Percentiles rank a stretch among this genome's conserved stretches.
Evolutionary conservation across 202 grass and related monocot species (phyloP).

Genomic region (Zizania palustris): DNA sequence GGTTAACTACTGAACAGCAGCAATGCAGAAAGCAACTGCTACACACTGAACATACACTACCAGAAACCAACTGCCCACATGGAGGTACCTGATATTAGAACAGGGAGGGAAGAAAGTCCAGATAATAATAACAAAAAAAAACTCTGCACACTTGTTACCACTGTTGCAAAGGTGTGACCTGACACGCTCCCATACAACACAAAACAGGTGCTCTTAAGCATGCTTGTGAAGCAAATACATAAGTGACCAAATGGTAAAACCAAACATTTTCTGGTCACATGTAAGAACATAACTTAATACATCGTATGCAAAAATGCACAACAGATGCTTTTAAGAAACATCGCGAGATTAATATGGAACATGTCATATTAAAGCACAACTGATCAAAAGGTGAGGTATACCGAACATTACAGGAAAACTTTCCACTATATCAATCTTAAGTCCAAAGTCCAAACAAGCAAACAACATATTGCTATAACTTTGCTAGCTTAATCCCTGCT

Average conservation of each 20-base stretch:
- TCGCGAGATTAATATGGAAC: background rate
- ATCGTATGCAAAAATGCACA: background rate
- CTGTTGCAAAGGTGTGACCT: constrained; percentile 83
- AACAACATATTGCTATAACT: background rate
- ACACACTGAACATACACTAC: constrained; percentile 16
- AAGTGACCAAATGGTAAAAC: background rate
- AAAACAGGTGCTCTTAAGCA: constrained; percentile 89
- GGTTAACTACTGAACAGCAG: constrained; percentile 26
- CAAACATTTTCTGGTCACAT: background rate
- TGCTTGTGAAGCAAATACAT: constrained; percentile 32
- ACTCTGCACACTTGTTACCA: constrained; percentile 22
- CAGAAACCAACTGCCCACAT: constrained; percentile 40
- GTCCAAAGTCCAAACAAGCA: no score
- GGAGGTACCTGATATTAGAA: constrained; percentile 34
- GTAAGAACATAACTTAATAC: background rate
- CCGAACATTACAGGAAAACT: background rate
- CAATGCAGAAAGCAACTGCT: constrained; percentile 32
- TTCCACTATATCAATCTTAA: background rate
- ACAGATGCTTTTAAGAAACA: background rate
- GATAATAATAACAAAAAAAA: constrained; percentile 61
- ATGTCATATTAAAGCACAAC: background rate
- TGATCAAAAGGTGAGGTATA: no score
- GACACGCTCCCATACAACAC: constrained; percentile 63
- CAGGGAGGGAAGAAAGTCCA: constrained; percentile 42
- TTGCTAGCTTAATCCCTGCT: background rate